These are phyloP conservation scores for Alternaria burnsii DNA, from an alignment of 2,329 filamentous ascomycete species.

Conservation along the genomic window DNA sequence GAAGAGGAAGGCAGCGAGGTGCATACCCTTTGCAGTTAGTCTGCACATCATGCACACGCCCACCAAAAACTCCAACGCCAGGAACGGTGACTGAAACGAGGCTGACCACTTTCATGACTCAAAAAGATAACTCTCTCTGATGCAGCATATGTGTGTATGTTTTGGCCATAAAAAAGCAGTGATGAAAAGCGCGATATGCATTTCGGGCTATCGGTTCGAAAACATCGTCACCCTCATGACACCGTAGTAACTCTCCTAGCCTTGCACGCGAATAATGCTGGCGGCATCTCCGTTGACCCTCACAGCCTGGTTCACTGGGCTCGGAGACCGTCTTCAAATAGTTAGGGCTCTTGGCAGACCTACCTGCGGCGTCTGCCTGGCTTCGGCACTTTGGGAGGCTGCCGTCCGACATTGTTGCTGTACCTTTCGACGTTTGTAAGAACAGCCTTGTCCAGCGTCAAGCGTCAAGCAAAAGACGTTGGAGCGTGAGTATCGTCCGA, in stretches of 20 bases:
- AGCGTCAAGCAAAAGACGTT: not conserved
- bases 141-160: not conserved
- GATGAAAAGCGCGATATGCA: not conserved
- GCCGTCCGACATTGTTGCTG: not conserved
- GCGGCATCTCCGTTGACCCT: constrained; percentile 5
- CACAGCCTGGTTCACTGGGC: constrained; percentile 2
- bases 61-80: not conserved
- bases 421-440: not conserved
- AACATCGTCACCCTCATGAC: not conserved
- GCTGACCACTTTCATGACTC: not conserved
- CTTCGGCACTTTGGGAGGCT: constrained; percentile 9
- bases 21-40: constrained; percentile 4
- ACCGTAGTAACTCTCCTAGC: not conserved
- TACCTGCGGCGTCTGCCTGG: constrained; percentile 3
- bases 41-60: not conserved
- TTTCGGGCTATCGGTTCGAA: not conserved
- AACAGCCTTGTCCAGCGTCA: constrained; percentile 1
- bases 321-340: constrained; percentile 12
- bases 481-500: not conserved
- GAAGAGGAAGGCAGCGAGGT: constrained; percentile 15
- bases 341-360: constrained; percentile 13
- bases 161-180: not conserved
- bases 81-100: not conserved
- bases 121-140: not conserved
- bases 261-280: constrained; percentile 4